Percentiles rank a stretch among this genome's conserved stretches.
Conservation (phyloP, 1,284 basidiomycete genomes). For the Stereum hirsutum region DNA sequence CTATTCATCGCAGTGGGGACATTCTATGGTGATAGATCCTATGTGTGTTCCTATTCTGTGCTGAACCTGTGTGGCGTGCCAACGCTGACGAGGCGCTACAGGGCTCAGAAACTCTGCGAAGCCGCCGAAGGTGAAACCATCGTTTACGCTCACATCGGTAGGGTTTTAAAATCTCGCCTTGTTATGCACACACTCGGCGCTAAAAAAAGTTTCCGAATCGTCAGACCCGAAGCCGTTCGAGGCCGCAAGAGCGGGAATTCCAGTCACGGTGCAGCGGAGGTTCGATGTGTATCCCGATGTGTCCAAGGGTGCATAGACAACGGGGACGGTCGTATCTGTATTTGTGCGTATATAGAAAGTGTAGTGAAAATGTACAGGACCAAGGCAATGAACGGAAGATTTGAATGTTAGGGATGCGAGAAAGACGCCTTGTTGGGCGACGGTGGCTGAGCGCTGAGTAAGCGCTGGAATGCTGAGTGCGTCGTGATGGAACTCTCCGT, state of each 20-base stretch:
- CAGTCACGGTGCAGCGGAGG: conserved; percentile 80
- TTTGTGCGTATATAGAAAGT: too few relatives aligned
- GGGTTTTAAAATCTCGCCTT: conserved; percentile 18
- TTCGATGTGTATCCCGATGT: conserved; percentile 91
- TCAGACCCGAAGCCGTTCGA: conserved; percentile 66
- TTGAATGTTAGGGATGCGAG: too few relatives aligned
- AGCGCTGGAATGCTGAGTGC: not conserved
- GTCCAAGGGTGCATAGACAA: conserved; percentile 23
- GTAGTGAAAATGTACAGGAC: too few relatives aligned
- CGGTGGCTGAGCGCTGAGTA: too few relatives aligned
- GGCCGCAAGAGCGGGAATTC: conserved; percentile 73
- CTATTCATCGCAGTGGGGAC: conserved; percentile 64
- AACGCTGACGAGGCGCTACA: conserved; percentile 22
- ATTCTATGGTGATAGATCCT: conserved; percentile 85
- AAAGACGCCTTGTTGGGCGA: too few relatives aligned
- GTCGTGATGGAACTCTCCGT: not conserved
- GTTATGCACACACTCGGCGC: conserved; percentile 1
- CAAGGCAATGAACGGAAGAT: too few relatives aligned
- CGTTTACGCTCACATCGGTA: conserved; percentile 75
- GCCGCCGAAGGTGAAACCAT: conserved; percentile 79
- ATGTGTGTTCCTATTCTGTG: conserved; percentile 44
- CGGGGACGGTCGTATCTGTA: too few relatives aligned
- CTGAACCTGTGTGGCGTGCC: not conserved
- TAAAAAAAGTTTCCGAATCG: conserved; percentile 8
- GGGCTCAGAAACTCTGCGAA: conserved; percentile 76